Evolutionary conservation across 1,284 basidiomycete species (phyloP).

Genomic region (Cystobasidium pallidum): DNA sequence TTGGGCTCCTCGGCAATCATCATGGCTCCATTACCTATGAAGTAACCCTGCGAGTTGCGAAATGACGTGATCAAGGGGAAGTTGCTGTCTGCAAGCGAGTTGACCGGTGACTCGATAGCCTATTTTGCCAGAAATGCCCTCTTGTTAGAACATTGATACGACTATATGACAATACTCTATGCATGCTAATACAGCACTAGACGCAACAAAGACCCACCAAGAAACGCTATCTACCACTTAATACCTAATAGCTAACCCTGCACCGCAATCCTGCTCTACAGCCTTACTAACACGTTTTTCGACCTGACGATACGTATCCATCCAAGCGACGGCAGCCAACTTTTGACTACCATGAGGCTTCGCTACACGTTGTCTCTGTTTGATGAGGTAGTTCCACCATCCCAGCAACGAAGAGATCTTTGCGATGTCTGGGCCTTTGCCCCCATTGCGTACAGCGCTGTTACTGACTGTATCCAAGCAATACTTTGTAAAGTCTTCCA

Average conservation of each 20-base stretch:
- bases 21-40: slow-evolving; percentile 27
- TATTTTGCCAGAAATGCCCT: not conserved
- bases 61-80: not conserved
- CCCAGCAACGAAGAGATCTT: slow-evolving; percentile 17
- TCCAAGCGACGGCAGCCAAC: slow-evolving; percentile 70
- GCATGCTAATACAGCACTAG: not conserved
- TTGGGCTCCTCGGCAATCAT: slow-evolving; percentile 61
- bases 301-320: slow-evolving; percentile 70
- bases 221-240: not conserved
- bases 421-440: slow-evolving; percentile 25
- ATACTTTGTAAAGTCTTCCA: slow-evolving; percentile 32
- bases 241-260: slow-evolving; percentile 14
- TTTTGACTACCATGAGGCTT: slow-evolving; percentile 14
- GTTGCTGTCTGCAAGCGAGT: not conserved
- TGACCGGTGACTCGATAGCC: not conserved
- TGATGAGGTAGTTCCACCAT: slow-evolving; percentile 39
- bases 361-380: not conserved
- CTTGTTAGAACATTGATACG: too few relatives aligned
- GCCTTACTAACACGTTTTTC: slow-evolving; percentile 59
- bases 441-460: slow-evolving; percentile 19
- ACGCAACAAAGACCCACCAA: not conserved
- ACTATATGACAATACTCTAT: slow-evolving; percentile 16
- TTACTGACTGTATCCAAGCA: slow-evolving; percentile 25
- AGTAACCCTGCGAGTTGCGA: not conserved
- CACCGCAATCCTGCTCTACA: slow-evolving; percentile 44